Percentiles rank a stretch among this genome's conserved stretches.
These are phyloP conservation scores for Erigeron canadensis DNA, from an alignment of 129 eudicot species.

Conservation along the genomic window DNA sequence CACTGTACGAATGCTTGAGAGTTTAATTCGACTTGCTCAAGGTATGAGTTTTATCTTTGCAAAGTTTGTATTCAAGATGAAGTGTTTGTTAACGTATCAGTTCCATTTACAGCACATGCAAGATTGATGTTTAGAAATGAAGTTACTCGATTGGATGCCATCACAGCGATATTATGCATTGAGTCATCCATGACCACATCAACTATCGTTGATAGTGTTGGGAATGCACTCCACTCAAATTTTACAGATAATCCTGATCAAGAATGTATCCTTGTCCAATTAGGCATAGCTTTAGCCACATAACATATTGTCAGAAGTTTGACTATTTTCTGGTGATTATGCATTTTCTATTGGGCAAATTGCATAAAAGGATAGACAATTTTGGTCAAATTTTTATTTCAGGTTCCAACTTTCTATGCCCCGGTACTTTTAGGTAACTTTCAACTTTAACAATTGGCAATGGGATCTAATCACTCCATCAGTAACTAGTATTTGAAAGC, in stretches of 20 bases:
- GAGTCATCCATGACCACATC: constrained; percentile 99
- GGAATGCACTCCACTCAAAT: constrained; percentile 94
- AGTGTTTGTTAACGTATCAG: constrained; percentile 11
- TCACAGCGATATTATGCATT: constrained; percentile 82
- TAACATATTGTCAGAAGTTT: background rate
- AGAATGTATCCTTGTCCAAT: constrained; percentile 75
- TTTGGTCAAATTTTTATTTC: background rate
- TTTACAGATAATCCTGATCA: constrained; percentile 79
- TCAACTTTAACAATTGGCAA: background rate
- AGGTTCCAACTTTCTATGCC: background rate
- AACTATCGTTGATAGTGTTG: constrained; percentile 85
- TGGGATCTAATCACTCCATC: background rate
- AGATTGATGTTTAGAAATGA: constrained; percentile 92
- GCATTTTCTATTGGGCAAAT: background rate
- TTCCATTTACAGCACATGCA: constrained; percentile 72
- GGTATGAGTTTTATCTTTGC: constrained; percentile 35
- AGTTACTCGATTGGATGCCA: constrained; percentile 81
- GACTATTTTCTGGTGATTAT: background rate
- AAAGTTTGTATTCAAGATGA: background rate
- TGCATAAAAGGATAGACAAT: background rate
- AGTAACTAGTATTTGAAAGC: background rate
- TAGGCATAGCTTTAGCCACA: background rate
- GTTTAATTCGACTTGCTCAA: constrained; percentile 95
- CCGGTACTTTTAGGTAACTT: background rate
- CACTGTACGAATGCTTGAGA: constrained; percentile 94